A percentile compares a stretch with the other conserved stretches of the same genome.
These are phyloP conservation scores for Termitomyces heimii DNA, from an alignment of 768 basidiomycete genomes.

Conservation along the genomic window DNA sequence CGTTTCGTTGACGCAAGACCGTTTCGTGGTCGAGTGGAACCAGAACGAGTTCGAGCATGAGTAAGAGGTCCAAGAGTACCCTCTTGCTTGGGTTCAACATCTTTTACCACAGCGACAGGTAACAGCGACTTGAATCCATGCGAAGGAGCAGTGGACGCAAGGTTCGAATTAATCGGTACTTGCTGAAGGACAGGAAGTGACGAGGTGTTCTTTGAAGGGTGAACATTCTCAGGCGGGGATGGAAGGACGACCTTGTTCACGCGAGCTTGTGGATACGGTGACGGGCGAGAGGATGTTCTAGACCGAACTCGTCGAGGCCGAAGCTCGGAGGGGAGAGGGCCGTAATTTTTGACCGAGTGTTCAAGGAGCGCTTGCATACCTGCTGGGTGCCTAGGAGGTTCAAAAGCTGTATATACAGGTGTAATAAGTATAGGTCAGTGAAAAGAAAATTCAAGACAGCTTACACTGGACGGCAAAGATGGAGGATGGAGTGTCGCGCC, in stretches of 20 bases:
- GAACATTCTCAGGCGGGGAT: constrained; percentile 34
- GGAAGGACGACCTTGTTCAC: constrained; percentile 32
- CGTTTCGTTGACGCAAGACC: constrained; percentile 64
- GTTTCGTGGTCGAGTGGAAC: constrained; percentile 48
- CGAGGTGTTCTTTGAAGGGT: constrained; percentile 16
- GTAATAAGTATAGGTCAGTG: constrained; percentile 4
- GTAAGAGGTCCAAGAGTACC: constrained; percentile 25
- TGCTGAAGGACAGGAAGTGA: constrained; percentile 32
- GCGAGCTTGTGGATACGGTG: constrained; percentile 62
- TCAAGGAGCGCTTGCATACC: constrained; percentile 72
- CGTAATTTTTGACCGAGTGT: constrained; percentile 65
- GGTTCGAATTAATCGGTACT: constrained; percentile 35
- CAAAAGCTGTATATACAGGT: constrained; percentile 47
- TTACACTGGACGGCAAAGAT: constrained; percentile 68
- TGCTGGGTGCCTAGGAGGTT: constrained; percentile 56
- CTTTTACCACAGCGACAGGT: constrained; percentile 31
- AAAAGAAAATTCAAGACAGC: constrained; percentile 17
- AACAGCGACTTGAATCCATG: constrained; percentile 38
- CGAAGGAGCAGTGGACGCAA: constrained; percentile 28
- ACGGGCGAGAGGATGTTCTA: constrained; percentile 64
- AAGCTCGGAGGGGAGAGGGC: constrained; percentile 69
- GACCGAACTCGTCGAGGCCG: constrained; percentile 57
- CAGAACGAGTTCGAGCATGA: constrained; percentile 45
- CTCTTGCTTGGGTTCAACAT: constrained; percentile 33
- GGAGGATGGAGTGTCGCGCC: constrained; percentile 72